These are phyloP conservation scores for Pseudocercospora crystallina DNA, from an alignment of 2,329 filamentous ascomycete genomes.

Conservation along the genomic window DNA sequence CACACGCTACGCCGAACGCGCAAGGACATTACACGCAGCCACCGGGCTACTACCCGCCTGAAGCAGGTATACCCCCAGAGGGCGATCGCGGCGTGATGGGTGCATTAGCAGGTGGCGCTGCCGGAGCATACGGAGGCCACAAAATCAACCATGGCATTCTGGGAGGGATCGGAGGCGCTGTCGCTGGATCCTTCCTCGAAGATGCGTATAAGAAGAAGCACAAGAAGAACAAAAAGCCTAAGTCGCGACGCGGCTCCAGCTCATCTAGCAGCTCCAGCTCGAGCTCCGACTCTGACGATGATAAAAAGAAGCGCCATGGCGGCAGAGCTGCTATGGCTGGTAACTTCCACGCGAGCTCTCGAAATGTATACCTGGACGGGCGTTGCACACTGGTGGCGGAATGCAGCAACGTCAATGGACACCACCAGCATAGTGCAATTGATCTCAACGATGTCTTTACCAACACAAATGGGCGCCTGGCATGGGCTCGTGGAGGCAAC, in stretches of 20 bases:
- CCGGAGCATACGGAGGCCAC: conserved; percentile 57
- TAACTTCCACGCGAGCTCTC: conserved; percentile 40
- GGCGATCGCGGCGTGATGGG: conserved; percentile 58
- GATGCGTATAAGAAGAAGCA: conserved; percentile 51
- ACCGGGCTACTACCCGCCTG: conserved; percentile 13
- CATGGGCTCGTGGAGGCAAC: conserved; percentile 39
- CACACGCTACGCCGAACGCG: conserved; percentile 12
- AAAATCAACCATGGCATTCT: conserved; percentile 59
- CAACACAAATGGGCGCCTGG: conserved; percentile 39
- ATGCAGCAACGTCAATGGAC: conserved; percentile 35
- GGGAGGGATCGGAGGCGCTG: conserved; percentile 57
- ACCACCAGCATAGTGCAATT: conserved; percentile 34
- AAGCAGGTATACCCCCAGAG: conserved; percentile 31
- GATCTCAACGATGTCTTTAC: conserved; percentile 40
- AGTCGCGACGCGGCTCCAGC: conserved; percentile 15
- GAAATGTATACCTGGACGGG: conserved; percentile 37
- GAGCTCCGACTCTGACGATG: conserved; percentile 17
- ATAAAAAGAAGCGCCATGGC: conserved; percentile 19
- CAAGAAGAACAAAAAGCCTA: conserved; percentile 36
- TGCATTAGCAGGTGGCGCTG: conserved; percentile 56
- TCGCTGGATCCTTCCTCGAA: conserved; percentile 56
- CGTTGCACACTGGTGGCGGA: conserved; percentile 39
- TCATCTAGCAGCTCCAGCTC: conserved; percentile 24
- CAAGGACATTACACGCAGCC: conserved; percentile 15
- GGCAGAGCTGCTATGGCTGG: conserved; percentile 28